phyloP scores from a whole-genome alignment of 1,284 basidiomycete species.

The Cryptococcus sp. region DNA sequence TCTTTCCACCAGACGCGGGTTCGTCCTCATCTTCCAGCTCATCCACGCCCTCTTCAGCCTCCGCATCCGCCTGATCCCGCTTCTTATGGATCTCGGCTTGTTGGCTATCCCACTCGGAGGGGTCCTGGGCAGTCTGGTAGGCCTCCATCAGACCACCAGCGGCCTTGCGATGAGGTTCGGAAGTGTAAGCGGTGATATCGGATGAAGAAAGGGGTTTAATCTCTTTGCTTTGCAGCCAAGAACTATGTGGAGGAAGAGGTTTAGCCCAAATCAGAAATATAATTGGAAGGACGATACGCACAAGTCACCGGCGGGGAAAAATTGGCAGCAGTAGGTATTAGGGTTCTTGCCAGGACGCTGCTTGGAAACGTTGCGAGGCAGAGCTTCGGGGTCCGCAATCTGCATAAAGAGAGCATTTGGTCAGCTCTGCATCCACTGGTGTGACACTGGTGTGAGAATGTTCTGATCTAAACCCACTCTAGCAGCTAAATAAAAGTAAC shows the following conservation, averaged over 20 bases:
- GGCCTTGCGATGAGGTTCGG: conserved; percentile 67
- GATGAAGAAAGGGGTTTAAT: conserved; percentile 73
- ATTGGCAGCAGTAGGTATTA: conserved; percentile 41
- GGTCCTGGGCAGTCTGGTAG: conserved; percentile 81
- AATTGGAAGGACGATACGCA: conserved; percentile 56
- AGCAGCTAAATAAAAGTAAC: conserved; percentile 26
- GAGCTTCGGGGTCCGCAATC: conserved; percentile 42
- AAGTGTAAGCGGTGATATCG: conserved; percentile 82
- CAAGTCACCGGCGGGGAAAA: conserved; percentile 73
- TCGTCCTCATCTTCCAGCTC: conserved; percentile 62
- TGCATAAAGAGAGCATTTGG: conserved; percentile 11
- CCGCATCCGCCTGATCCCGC: conserved; percentile 62
- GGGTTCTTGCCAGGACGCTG: conserved; percentile 37
- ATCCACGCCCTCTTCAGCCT: conserved; percentile 62
- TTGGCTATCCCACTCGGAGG: conserved; percentile 63
- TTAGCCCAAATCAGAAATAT: conserved; percentile 1
- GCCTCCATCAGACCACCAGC: conserved; percentile 73
- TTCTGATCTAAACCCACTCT: conserved; percentile 24
- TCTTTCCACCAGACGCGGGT: conserved; percentile 60
- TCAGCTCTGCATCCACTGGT: conserved; percentile 41
- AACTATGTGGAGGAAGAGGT: conserved; percentile 56
- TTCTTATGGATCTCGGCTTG: conserved; percentile 60
- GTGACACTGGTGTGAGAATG: conserved; percentile 9
- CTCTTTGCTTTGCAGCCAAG: conserved; percentile 82
- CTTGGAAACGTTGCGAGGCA: conserved; percentile 38